Evolutionary conservation across 1,284 basidiomycete genomes (phyloP).

Genomic region (Waitea zeae): DNA sequence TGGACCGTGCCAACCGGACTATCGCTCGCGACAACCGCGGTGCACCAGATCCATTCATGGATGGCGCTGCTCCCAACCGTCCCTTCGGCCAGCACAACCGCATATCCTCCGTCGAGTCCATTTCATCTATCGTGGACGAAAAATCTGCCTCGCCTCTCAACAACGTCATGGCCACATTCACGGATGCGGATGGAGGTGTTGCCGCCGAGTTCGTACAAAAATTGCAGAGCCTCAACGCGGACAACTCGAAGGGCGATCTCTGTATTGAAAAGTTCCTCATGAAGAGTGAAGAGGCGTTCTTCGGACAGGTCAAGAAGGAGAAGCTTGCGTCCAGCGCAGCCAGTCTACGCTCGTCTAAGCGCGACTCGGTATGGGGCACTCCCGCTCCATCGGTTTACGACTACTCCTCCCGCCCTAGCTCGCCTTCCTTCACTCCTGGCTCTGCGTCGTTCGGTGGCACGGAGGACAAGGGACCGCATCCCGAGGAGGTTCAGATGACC

Average conservation of each 20-base stretch:
- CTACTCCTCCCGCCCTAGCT: conserved; percentile 28
- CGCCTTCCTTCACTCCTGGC: conserved; percentile 25
- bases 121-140: conserved; percentile 78
- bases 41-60: conserved; percentile 73
- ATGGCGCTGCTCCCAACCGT: conserved; percentile 30
- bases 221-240: conserved; percentile 58
- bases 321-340: conserved; percentile 60
- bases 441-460: conserved; percentile 16
- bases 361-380: conserved; percentile 73
- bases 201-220: conserved; percentile 80
- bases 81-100: conserved; percentile 74
- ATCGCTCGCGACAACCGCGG: conserved; percentile 65
- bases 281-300: conserved; percentile 87
- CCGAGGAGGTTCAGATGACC: conserved; percentile 54
- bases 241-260: conserved; percentile 80
- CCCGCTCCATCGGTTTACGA: conserved; percentile 47
- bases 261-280: conserved; percentile 83
- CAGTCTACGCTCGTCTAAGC: conserved; percentile 59
- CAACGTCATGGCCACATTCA: conserved; percentile 81
- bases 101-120: conserved; percentile 71
- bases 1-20: conserved; percentile 68
- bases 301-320: conserved; percentile 75
- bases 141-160: conserved; percentile 79
- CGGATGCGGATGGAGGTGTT: conserved; percentile 82
- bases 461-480: conserved; percentile 24